Evolutionary conservation across 257 asterid species (phyloP), one percentile per base, ranked within the genome.

Genomic region (Fraxinus pennsylvanica): DNA sequence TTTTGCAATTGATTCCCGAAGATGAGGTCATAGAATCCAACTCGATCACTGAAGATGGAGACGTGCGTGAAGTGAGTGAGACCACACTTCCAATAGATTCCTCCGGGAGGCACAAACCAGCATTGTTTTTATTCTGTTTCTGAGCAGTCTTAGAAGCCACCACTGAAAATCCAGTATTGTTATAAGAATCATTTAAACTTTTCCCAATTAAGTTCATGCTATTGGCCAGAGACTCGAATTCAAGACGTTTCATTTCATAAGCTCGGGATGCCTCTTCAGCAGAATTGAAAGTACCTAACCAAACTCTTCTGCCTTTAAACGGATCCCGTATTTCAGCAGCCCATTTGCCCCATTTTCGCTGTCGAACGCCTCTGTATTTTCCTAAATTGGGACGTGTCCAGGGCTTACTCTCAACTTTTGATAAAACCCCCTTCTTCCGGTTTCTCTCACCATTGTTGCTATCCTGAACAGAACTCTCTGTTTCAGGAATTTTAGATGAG

Each of bases 321-420:
- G 91, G 91, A 13, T 88, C 91, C 2, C 90, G 86, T 73, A 88
- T 88, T 67, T 88, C 91, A 6, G 91, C 90, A 10, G 90, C 91
- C 90, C 90, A 88, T 79, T 82, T 88, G 2, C 91, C 91, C 91
- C 91, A 88, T 82, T 88, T 88, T 47, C 91, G 71, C 74, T 82
- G 90, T 4, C 90, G 84, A 50, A 88, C 90, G 13, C 90, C 91
- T 59, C 66, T 72, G 57, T 50, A 75, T 70, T 80, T 88, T 32
- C 50, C 25, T 1, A 77, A 9, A 50, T 74, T 74, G 14, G 81
- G 75, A 9, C 59, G 78, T 0, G 66, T 6, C 0, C 3, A 10
- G 27, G 70, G 68, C 70, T 47, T 72, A n/a, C 57, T 29, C 13
- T 33, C 45, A 39, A 76, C 29, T 72, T 78, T 84, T 72, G 79